Base-by-base conservation (phyloP, 495 filamentous ascomycete species). In the Trichoderma erinaceum region DNA sequence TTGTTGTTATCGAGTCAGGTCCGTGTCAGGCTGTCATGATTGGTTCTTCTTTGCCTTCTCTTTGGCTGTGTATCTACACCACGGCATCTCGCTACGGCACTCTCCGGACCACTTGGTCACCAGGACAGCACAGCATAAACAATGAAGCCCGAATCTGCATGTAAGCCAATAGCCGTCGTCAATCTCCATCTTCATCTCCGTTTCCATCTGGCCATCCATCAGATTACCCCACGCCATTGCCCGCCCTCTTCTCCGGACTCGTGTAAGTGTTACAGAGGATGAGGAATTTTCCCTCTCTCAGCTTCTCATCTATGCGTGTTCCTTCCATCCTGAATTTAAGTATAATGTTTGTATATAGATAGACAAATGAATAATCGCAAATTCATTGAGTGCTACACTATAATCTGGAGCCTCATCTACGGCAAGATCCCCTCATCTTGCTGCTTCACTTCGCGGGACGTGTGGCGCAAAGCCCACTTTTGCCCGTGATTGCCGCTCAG, bases 391-490 rank as follows among this genome's bases (percentile, higher is more conserved):
- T 12, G 43, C 43, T 46, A 46, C 43, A 16, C 4, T 16, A 1
- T 11, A 46, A 46, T 46, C 10, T 46, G 18, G 43, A 46, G 35
- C 35, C 7, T 38, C 35, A 38, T 38, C 35, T 7, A 38, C 35
- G 35, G 2, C 35, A 38, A 38, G 7, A 13, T 18, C n/a, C 48
- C n/a, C 48, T n/a, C 16, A 3, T n/a, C 48, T n/a, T 5, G 16
- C 48, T 21, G 56, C 12, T 61, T 61, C 56, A 29, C 21, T 29
- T 13, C 56, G n/a, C 35, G 35, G 35, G 35, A 38, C 35, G 2
- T 18, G 43, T 56, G 56, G 56, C 23, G 56, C 10, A n/a, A n/a
- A 61, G 25, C 27, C 56, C 56, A 61, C 56, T 61, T 61, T 61
- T 61, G 56, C 56, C 56, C 56, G 56, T 52, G 2, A 46, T 4